Percentiles rank a stretch among this genome's conserved stretches.
These are phyloP conservation scores for Jacaranda copaia DNA, from an alignment of 257 asterid genomes.

Conservation along the genomic window DNA sequence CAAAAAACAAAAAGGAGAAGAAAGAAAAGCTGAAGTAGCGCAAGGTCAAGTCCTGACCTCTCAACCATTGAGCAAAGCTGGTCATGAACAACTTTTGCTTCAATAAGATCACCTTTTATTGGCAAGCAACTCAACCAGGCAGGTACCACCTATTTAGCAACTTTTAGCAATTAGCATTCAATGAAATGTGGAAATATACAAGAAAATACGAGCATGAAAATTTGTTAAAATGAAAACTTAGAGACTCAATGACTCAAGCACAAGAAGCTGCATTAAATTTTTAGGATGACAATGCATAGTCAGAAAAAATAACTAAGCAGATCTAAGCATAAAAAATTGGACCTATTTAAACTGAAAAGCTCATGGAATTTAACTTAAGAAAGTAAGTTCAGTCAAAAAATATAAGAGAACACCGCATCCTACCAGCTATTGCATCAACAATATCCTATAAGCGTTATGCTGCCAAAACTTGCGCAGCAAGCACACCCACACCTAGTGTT, in stretches of 20 bases:
- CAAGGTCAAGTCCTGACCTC: slow-evolving; percentile 51
- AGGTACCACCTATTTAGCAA: slow-evolving; percentile 73
- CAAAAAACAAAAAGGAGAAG: not conserved
- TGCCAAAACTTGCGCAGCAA: too few species aligned
- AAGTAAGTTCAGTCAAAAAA: too few species aligned
- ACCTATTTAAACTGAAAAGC: too few species aligned
- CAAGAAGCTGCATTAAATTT: not conserved
- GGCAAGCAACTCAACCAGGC: slow-evolving; percentile 98
- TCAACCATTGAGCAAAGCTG: slow-evolving; percentile 97
- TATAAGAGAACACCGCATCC: too few species aligned
- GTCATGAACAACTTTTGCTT: slow-evolving; percentile 94
- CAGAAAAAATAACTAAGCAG: too few species aligned
- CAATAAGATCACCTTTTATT: slow-evolving; percentile 84
- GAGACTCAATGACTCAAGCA: not conserved
- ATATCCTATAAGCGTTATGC: too few species aligned
- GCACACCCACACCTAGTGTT: too few species aligned
- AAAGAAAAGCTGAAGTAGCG: not conserved
- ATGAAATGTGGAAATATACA: not conserved
- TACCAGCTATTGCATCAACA: too few species aligned
- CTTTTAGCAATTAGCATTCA: slow-evolving; percentile 25
- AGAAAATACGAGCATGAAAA: slow-evolving; percentile 18
- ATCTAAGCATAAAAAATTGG: too few species aligned
- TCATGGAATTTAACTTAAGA: too few species aligned
- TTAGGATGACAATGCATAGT: not conserved
- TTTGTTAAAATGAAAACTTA: not conserved